Evolutionary conservation across 805 yeast genomes (phyloP), one percentile per base, ranked within the genome.

Genomic region (Ogataea nitratoaversa): DNA sequence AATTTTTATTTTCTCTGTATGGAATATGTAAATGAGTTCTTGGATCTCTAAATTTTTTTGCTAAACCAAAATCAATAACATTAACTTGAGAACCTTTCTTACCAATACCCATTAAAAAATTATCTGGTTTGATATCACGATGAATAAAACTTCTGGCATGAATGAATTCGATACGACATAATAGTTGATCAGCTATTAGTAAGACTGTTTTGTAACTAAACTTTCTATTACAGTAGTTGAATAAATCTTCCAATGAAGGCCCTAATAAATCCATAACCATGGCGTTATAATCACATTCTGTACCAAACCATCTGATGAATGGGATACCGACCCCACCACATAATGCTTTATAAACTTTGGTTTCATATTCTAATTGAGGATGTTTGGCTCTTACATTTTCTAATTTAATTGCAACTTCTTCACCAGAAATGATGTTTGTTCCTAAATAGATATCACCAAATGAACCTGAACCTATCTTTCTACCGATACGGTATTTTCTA

Each of bases 311-410:
- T 62, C 98, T 79, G 25, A 91, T 89, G 66, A 89, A 90, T 3
- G 99, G 98, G 43, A 91, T 89, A 24, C 99, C 98, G 28, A 91
- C 91, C 24, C 98, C 98, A 28, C 98, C 99, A 49, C 95, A 82
- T 40, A 91, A 69, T 2, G 95, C 90, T 59, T 85, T 88, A 70
- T 91, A 91, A 19, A 93, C 98, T 52, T 95, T 81, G 13, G 97
- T 96, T 65, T 91, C 99, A 62, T 91, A 93, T 58, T 91, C 97
- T 50, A 91, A 74, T 67, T 91, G 99, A 1, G 99, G 98, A 62
- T 93, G 98, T 59, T 88, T 86, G 2, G 98, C 96, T 42, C 83
- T 74, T 39, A 85, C 79, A 48, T 85, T 82, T 61, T 91, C 99
- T 47, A 91, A 72, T 63, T 91, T 91, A 71, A 91, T 91, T 50